These are phyloP conservation scores for Actinomortierella ambigua DNA, from an alignment of 371 early-diverging fungal genomes.

Conservation along the genomic window DNA sequence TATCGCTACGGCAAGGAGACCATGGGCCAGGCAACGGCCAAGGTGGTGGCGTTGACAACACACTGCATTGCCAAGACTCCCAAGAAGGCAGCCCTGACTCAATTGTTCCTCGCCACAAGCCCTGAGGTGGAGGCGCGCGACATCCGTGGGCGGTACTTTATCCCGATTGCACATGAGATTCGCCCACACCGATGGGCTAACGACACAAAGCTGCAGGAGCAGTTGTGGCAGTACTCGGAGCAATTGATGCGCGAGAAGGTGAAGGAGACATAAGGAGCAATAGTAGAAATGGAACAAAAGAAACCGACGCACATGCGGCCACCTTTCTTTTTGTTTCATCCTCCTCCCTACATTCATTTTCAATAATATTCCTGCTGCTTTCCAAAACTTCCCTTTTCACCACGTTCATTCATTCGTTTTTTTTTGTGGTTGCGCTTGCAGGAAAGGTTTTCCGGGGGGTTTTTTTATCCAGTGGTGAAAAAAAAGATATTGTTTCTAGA, in stretches of 20 bases:
- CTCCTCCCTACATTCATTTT: no score
- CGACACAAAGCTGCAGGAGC: slow-evolving; percentile 33
- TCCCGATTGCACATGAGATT: slow-evolving; percentile 32
- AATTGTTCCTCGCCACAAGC: slow-evolving; percentile 67
- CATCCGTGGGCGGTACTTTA: slow-evolving; percentile 32
- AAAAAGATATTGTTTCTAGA: slow-evolving; percentile 16
- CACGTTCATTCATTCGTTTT: no score
- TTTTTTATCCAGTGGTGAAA: no score
- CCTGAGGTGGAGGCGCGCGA: slow-evolving; percentile 55
- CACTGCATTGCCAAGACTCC: slow-evolving; percentile 11
- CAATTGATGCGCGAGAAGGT: slow-evolving; percentile 19
- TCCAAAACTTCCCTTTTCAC: no score
- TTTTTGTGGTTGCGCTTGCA: no score
- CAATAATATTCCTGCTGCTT: no score
- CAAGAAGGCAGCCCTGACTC: slow-evolving; percentile 42
- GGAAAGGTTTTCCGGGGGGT: no score
- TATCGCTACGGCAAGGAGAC: slow-evolving; percentile 28
- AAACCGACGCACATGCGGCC: no score
- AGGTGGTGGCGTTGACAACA: slow-evolving; percentile 2
- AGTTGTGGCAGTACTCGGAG: slow-evolving; percentile 32
- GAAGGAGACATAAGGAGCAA: slow-evolving; percentile 9
- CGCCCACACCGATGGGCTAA: slow-evolving; percentile 28
- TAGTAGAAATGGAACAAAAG: not conserved
- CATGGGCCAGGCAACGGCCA: slow-evolving; percentile 12
- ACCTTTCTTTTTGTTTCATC: no score